Percentiles rank a stretch among this genome's conserved stretches.
phyloP scores from a whole-genome alignment of 225 moss, liverwort and hornwort genomes.

The Pseudoscleropodium purum region DNA sequence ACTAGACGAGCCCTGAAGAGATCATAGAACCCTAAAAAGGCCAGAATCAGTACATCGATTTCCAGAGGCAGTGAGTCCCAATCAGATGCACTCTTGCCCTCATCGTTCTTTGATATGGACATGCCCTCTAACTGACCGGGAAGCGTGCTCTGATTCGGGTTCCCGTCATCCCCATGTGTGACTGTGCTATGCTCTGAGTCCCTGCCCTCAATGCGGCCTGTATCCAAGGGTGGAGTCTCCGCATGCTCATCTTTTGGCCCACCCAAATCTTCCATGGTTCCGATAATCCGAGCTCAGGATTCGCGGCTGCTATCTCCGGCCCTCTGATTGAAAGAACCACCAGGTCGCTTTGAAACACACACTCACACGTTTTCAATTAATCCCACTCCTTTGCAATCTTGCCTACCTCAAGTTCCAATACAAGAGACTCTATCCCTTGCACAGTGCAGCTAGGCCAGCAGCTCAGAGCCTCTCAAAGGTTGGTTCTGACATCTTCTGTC shows the following conservation, averaged over 20 bases:
- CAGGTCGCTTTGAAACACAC: not conserved
- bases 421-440: too few relatives aligned
- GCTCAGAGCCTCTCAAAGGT: not conserved
- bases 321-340: not conserved
- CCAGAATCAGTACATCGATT: not conserved
- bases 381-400: not conserved
- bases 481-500: not conserved
- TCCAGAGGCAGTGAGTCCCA: not conserved
- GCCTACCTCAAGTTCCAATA: too few relatives aligned
- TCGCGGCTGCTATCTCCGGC: not conserved
- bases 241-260: not conserved
- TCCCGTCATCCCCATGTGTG: not conserved
- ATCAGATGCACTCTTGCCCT: not conserved
- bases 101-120: not conserved
- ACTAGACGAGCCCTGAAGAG: not conserved
- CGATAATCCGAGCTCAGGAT: not conserved
- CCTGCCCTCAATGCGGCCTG: too few relatives aligned
- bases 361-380: not conserved
- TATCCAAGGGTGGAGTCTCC: too few relatives aligned
- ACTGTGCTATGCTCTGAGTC: not conserved
- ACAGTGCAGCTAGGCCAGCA: too few relatives aligned
- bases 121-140: not conserved
- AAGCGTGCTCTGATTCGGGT: not conserved
- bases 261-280: not conserved
- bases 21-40: not conserved